These are phyloP conservation scores for Ophiostoma piceae DNA, from an alignment of 2,329 filamentous ascomycete genomes.

Conservation along the genomic window DNA sequence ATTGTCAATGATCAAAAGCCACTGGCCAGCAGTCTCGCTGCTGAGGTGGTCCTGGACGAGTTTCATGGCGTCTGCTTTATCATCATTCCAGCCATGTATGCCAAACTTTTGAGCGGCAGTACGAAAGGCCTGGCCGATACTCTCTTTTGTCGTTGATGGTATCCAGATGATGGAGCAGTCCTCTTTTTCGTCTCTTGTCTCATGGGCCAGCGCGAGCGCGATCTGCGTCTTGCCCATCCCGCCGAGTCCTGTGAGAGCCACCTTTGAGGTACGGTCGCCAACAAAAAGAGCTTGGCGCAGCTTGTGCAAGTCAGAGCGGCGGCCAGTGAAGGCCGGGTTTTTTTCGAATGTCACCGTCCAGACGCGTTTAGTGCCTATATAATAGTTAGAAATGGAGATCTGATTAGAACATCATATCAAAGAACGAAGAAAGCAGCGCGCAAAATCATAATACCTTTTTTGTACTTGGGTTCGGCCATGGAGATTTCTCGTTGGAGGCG, in stretches of 20 bases:
- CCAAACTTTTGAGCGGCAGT: neutral
- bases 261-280: neutral
- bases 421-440: too few relatives aligned
- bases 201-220: neutral
- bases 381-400: neutral
- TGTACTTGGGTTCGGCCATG: neutral
- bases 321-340: neutral
- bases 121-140: neutral
- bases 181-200: neutral
- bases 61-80: neutral
- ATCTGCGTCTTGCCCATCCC: constrained; percentile 3
- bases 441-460: neutral
- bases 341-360: neutral
- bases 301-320: neutral
- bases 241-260: neutral
- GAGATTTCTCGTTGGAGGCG: neutral
- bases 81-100: neutral
- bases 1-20: neutral
- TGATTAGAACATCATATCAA: too few relatives aligned
- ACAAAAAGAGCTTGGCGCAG: neutral
- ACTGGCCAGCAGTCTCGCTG: neutral
- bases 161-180: neutral
- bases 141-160: neutral
- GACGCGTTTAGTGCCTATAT: neutral
- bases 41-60: neutral